A percentile compares a stretch with the other conserved stretches of the same genome.
These are phyloP conservation scores for Strobilomyces echinocephalus DNA, from an alignment of 768 basidiomycete species.

Conservation along the genomic window DNA sequence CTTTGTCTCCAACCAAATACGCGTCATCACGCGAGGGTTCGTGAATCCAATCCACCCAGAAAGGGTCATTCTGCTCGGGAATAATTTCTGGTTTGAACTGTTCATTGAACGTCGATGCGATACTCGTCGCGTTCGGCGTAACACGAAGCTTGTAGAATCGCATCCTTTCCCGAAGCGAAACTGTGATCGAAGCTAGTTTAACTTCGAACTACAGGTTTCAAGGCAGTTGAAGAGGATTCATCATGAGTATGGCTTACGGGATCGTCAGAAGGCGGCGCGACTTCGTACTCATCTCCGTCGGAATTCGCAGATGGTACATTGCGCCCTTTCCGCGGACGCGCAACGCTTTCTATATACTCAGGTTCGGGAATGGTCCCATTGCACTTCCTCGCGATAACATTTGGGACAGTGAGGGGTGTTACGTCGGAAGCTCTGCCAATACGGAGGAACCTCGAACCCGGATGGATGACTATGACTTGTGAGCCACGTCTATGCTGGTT, in stretches of 20 bases:
- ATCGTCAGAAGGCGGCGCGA: constrained; percentile 49
- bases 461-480: constrained; percentile 75
- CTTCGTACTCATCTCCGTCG: constrained; percentile 49
- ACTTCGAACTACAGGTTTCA: constrained; percentile 55
- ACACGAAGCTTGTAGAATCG: constrained; percentile 78
- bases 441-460: constrained; percentile 67
- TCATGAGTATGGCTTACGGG: constrained; percentile 41
- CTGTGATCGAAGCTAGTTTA: constrained; percentile 66
- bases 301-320: constrained; percentile 20
- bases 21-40: constrained; percentile 40
- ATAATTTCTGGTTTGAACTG: constrained; percentile 85
- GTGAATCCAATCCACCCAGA: constrained; percentile 80
- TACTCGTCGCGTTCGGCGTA: constrained; percentile 62
- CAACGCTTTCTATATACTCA: constrained; percentile 46
- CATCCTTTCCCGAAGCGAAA: constrained; percentile 78
- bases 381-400: constrained; percentile 67
- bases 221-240: background rate
- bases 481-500: constrained; percentile 58
- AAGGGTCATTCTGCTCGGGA: constrained; percentile 78
- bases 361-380: constrained; percentile 41
- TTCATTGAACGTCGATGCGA: constrained; percentile 76
- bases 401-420: constrained; percentile 60
- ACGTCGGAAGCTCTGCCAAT: constrained; percentile 78
- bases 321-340: constrained; percentile 46
- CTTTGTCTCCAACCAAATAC: constrained; percentile 69